Evolutionary conservation across 148 eudicot species (phyloP), one percentile per base, ranked within the genome.

Genomic region (Chenopodium berlandieri): DNA sequence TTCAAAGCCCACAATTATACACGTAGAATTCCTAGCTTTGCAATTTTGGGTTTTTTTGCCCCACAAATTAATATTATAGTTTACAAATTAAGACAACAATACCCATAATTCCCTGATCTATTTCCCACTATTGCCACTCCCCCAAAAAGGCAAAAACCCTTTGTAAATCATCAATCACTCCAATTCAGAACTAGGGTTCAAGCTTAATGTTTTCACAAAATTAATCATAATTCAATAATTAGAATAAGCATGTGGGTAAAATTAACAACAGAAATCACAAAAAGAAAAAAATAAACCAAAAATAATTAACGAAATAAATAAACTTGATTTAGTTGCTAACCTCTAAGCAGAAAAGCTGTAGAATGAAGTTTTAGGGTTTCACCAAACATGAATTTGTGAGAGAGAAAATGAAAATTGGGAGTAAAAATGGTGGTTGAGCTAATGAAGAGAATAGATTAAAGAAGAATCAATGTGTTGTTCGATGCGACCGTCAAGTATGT

Each of bases 1-100:
- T 23, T 47, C 81, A 30, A 62, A 78, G 85, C 78, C 32, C 73
- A 78, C 56, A 83, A 83, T 78, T 22, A 34, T 31, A 83, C 85
- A 83, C 85, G 85, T 83, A 37, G 47, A 48, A 82, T 25, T 46
- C 31, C 1, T 5, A 17, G 23, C 16, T 63, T 60, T 34, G 4
- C 11, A 11, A 17, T 19, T 34, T 11, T 76, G 30, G 22, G 40
- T 17, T 62, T 60, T 60, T 9, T 58, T 62, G 20, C 19, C 19
- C 63, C 63, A 16, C 63, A 58, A 58, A 58, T 14, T 14, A 58
- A 58, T 31, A 27, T 67, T 40, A 32, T 34, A 32, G 1, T 32
- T 32, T 32, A 3, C 62, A 71, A 1, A 19, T 20, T 7, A 9
- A 76, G 78, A 34, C 78, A 14, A 76, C 46, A 20, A 7, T 56